phyloP scores from a whole-genome alignment of 768 basidiomycete genomes.

The Chlorophyllum brunneum region DNA sequence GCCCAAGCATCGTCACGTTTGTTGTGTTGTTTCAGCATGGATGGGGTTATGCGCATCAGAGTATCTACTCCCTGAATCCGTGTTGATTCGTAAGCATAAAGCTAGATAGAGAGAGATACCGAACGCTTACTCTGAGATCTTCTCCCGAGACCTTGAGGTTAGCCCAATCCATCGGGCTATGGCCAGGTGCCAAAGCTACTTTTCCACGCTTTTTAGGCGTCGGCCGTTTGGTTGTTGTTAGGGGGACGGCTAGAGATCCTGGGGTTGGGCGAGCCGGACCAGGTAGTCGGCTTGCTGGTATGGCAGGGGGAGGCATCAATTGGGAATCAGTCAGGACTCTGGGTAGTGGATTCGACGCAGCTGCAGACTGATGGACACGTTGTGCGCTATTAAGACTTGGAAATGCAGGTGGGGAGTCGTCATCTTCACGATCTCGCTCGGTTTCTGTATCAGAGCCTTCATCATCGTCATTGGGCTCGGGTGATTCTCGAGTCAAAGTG shows the following conservation, averaged over 20 bases:
- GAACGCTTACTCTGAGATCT: slow-evolving; percentile 64
- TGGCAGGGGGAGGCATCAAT: slow-evolving; percentile 54
- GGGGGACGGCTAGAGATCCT: slow-evolving; percentile 52
- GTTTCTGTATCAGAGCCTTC: slow-evolving; percentile 31
- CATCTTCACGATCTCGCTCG: slow-evolving; percentile 34
- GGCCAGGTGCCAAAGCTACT: slow-evolving; percentile 88
- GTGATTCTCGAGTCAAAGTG: slow-evolving; percentile 33
- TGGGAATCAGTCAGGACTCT: slow-evolving; percentile 41
- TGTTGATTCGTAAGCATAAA: not conserved
- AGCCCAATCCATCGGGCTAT: slow-evolving; percentile 93
- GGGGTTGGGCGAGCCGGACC: slow-evolving; percentile 26
- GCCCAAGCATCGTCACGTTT: slow-evolving; percentile 90
- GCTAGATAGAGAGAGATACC: not conserved
- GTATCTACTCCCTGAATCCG: slow-evolving; percentile 61
- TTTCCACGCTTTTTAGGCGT: slow-evolving; percentile 63
- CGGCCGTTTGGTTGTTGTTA: slow-evolving; percentile 60
- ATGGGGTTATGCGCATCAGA: slow-evolving; percentile 68
- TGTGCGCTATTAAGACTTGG: slow-evolving; percentile 72
- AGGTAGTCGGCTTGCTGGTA: slow-evolving; percentile 37
- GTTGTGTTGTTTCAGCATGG: slow-evolving; percentile 76
- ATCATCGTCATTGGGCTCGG: slow-evolving; percentile 39
- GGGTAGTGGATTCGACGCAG: slow-evolving; percentile 17
- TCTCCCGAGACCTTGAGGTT: slow-evolving; percentile 75
- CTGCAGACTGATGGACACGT: slow-evolving; percentile 34
- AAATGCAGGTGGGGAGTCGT: slow-evolving; percentile 70